Evolutionary conservation across 2,329 filamentous ascomycete genomes (phyloP), one percentile per base, ranked within the genome.

Genomic region (Verticillium zaregamsianum): DNA sequence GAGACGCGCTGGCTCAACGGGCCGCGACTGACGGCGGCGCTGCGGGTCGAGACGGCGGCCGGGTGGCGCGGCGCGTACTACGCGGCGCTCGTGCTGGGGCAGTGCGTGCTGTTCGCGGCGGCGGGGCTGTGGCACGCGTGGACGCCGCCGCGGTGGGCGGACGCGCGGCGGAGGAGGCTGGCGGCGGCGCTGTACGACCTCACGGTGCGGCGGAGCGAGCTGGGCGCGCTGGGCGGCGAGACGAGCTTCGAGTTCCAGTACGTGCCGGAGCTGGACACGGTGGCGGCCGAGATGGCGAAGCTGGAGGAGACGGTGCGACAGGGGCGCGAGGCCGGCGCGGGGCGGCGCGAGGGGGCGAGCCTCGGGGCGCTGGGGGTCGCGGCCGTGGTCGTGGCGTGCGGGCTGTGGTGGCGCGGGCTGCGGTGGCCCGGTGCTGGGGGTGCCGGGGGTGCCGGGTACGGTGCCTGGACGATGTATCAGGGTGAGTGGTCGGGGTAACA

Each of bases 161-260:
- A 71, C 40, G 75, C 76, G 33, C 63, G 69, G 49, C 68, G 72
- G 49, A 61, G 72, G 71, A 68, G 61, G 55, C 69, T 73, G 62
- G 69, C 67, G 59, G 61, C 61, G 25, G 63, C 66, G n/a, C 65
- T 71, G 65, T 90, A 85, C 71, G 76, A 79, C 20, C 72, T 90
- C 3, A 81, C 90, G 17, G 82, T 88, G n/a, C 80, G 88, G 61
- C 83, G 85, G 61, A 86, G 87, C 59, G 69, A 71, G n/a, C 63
- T 71, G 60, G 84, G 80, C 61, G 90, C 87, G 0, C 77, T 93
- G 8, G 86, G 88, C 0, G 78, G 82, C 56, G 82, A 87, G 68
- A 85, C 83, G 1, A 79, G 76, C 9, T 93, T 92, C 69, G 85
- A 89, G 23, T 90, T 93, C 74, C 89, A 92, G 70, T 90, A 90